Percentiles rank a stretch among this genome's conserved stretches.
These are phyloP conservation scores for Testicularia cyperi DNA, from an alignment of 1,284 basidiomycete species.

Conservation along the genomic window DNA sequence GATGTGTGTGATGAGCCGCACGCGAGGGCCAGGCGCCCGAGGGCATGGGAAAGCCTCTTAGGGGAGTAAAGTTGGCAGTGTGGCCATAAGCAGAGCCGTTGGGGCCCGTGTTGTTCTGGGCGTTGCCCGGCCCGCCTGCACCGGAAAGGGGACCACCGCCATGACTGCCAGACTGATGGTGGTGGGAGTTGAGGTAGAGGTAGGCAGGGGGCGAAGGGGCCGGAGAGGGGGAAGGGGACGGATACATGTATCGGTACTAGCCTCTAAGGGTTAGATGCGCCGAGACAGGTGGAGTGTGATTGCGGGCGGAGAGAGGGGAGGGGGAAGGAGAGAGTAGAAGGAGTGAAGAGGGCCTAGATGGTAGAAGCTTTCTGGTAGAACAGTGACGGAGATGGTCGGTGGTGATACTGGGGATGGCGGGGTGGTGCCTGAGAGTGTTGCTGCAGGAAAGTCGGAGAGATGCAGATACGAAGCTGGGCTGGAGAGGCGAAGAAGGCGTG, in stretches of 20 bases:
- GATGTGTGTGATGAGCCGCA: slow-evolving; percentile 33
- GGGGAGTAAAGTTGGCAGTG: slow-evolving; percentile 32
- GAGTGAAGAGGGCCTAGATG: neutral
- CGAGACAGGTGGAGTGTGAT: too few relatives aligned
- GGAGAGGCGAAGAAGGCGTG: neutral
- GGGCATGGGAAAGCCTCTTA: slow-evolving; percentile 41
- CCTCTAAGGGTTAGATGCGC: too few relatives aligned
- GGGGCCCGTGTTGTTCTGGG: slow-evolving; percentile 16
- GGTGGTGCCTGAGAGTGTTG: too few relatives aligned
- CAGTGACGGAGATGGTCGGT: neutral
- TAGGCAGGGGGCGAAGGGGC: slow-evolving; percentile 53
- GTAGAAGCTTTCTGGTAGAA: neutral
- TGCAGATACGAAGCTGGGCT: too few relatives aligned
- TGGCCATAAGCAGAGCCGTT: slow-evolving; percentile 8
- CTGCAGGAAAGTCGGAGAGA: too few relatives aligned
- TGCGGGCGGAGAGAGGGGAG: neutral
- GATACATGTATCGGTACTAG: slow-evolving; percentile 53
- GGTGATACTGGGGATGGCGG: too few relatives aligned
- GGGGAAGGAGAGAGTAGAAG: neutral
- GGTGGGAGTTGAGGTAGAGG: slow-evolving; percentile 49
- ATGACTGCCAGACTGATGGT: slow-evolving; percentile 36
- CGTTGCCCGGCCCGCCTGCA: slow-evolving; percentile 17
- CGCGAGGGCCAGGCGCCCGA: slow-evolving; percentile 27
- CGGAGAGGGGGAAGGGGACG: slow-evolving; percentile 50
- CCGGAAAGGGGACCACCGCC: slow-evolving; percentile 30